A percentile compares a stretch with the other conserved stretches of the same genome.
Conservation (phyloP, 495 filamentous ascomycete species). For the Cercophora sp. region DNA sequence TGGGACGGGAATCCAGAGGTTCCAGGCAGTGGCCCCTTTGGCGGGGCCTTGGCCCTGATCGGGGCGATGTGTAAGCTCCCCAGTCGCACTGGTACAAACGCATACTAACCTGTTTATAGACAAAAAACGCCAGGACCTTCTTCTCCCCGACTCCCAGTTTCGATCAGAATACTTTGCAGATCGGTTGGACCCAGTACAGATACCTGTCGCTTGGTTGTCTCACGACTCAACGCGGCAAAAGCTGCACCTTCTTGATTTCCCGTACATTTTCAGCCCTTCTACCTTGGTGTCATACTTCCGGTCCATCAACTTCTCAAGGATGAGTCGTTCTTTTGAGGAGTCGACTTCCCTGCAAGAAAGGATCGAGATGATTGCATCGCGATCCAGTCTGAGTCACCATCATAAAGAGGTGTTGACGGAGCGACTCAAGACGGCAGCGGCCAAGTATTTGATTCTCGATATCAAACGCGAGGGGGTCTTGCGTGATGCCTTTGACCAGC, state of each 20-base stretch:
- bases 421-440: constrained; percentile 59
- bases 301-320: constrained; percentile 77
- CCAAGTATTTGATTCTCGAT: constrained; percentile 71
- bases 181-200: constrained; percentile 69
- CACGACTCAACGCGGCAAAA: constrained; percentile 54
- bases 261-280: constrained; percentile 73
- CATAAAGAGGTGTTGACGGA: constrained; percentile 51
- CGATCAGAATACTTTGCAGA: constrained; percentile 72
- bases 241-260: constrained; percentile 73
- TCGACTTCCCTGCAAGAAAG: constrained; percentile 60
- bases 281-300: constrained; percentile 80
- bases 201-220: constrained; percentile 70
- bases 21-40: constrained; percentile 59
- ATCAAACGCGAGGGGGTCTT: constrained; percentile 69
- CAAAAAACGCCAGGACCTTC: constrained; percentile 57
- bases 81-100: neutral
- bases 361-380: constrained; percentile 54
- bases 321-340: constrained; percentile 72
- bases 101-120: constrained; percentile 35
- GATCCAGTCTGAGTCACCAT: constrained; percentile 42
- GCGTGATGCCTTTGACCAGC: constrained; percentile 75
- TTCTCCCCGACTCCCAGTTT: constrained; percentile 64
- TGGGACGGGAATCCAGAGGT: constrained; percentile 75
- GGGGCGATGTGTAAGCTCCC: constrained; percentile 61
- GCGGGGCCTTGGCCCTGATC: constrained; percentile 70